Evolutionary conservation across 73 alveolate species (phyloP), one percentile per base, ranked within the genome.

Genomic region (Tetrahymena borealis): DNA sequence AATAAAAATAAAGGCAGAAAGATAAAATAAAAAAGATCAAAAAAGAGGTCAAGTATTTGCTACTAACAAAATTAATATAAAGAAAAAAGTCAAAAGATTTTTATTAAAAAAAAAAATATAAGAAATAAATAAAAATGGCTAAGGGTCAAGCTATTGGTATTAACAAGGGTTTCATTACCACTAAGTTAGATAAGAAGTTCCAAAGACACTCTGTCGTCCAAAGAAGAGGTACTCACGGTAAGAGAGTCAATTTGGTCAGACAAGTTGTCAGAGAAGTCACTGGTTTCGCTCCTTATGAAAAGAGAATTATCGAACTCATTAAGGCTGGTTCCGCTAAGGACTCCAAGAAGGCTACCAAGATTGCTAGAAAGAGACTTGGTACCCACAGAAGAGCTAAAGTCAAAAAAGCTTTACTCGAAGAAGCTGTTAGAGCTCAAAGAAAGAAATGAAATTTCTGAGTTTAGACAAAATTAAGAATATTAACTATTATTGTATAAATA

Each of bases 221-320:
- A n/a, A 60, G 85, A 60, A 60, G 28, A 35, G 85, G 85, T 60
- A 60, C 9, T 9, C 85, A 24, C 31, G 85, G 85, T 60, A 60
- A 60, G 85, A 60, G 85, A 60, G 85, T 60, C 31, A 35, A 32
- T 60, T 60, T 60, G 28, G 85, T 96, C 41, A 96, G 99, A 94
- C 95, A 95, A 90, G 95, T 97, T 90, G 95, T 97, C 91, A 93
- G 98, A 91, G 99, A 97, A 91, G 98, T 98, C 95, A 40, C 98
- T 40, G 99, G 99, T n/a, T 97, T 97, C 95, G 98, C 98, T 39
- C 99, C 99, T 39, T 97, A 97, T 96, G 99, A 98, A 94, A 97
- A 97, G 94, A 97, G 98, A 96, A 96, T 95, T 96, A 95, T 98
- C 93, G 99, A 98, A 95, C 92, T 97, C 91, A 93, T 98, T 92